A percentile compares a stretch with the other conserved stretches of the same genome.
Evolutionary conservation across 2,329 filamentous ascomycete species (phyloP).

Genomic region (Ophiostoma pallidulum): DNA sequence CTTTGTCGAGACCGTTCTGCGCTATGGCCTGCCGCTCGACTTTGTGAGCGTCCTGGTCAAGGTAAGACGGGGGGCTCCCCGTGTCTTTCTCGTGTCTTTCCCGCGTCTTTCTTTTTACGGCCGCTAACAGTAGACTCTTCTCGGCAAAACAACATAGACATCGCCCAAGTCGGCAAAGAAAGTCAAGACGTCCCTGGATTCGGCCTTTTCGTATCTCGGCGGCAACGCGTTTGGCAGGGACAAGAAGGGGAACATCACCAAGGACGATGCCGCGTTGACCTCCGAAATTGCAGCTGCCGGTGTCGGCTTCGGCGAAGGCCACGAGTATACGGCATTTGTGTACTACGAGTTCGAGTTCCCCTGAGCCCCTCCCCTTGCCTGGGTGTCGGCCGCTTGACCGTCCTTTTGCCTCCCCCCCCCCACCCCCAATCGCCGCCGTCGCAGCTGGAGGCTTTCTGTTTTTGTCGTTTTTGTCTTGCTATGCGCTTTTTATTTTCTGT

Average conservation of each 20-base stretch:
- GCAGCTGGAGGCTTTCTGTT: background rate
- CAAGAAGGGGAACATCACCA: constrained; percentile 84
- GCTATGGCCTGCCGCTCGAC: constrained; percentile 85
- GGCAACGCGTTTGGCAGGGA: constrained; percentile 91
- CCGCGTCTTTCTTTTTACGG: no score
- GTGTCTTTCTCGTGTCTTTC: background rate
- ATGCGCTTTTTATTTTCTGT: background rate
- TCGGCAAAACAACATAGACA: constrained; percentile 45
- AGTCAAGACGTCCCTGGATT: constrained; percentile 68
- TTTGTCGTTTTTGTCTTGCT: background rate
- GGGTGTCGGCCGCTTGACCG: background rate
- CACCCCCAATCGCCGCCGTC: background rate
- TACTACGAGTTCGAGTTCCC: constrained; percentile 89
- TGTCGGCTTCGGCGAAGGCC: constrained; percentile 55
- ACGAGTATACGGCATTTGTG: constrained; percentile 91
- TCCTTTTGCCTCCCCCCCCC: background rate
- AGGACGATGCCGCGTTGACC: constrained; percentile 72
- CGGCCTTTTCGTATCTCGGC: constrained; percentile 80
- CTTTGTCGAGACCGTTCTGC: constrained; percentile 95
- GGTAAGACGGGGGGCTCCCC: constrained; percentile 41
- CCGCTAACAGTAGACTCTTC: no score
- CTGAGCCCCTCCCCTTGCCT: constrained; percentile 15
- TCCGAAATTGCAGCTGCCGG: constrained; percentile 77
- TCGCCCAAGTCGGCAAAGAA: constrained; percentile 75
- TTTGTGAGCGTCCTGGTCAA: constrained; percentile 78